These are phyloP conservation scores for Colletotrichum sp. DNA, from an alignment of 2,329 filamentous ascomycete genomes.

Conservation along the genomic window DNA sequence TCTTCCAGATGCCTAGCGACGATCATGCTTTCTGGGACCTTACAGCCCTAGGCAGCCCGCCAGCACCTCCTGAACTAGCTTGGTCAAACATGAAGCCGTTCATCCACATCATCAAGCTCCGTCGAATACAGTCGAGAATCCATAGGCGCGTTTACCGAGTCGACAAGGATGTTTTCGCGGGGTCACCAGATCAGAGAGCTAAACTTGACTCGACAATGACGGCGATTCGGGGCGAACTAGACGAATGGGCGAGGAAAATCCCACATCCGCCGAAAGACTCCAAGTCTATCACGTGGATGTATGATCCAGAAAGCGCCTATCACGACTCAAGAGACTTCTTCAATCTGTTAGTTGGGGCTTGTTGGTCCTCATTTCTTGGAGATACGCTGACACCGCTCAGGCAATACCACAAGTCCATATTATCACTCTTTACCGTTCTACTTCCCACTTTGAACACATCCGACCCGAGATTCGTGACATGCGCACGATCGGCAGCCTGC, in stretches of 20 bases:
- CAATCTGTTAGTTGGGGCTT: constrained; percentile 15
- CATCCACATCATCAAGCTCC: constrained; percentile 30
- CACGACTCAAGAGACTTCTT: constrained; percentile 31
- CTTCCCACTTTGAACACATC: constrained; percentile 25
- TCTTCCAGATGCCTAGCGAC: constrained; percentile 26
- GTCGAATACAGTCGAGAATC: constrained; percentile 26
- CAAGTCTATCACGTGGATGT: constrained; percentile 29
- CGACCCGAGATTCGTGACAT: constrained; percentile 26
- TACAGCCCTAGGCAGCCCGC: constrained; percentile 4
- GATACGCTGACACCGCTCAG: neutral
- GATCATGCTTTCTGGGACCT: constrained; percentile 26
- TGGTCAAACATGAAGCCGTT: constrained; percentile 31
- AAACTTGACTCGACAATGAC: constrained; percentile 25
- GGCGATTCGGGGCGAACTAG: constrained; percentile 22
- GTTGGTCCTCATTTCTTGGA: too few relatives aligned
- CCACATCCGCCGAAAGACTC: constrained; percentile 27
- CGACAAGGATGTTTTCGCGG: constrained; percentile 23
- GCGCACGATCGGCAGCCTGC: constrained; percentile 24
- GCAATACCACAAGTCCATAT: constrained; percentile 29
- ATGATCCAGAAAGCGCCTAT: constrained; percentile 29
- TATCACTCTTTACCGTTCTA: constrained; percentile 28
- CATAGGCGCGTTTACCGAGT: constrained; percentile 26
- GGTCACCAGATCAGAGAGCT: neutral
- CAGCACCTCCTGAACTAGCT: neutral
- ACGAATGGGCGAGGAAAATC: constrained; percentile 23